Conservation (phyloP, 805 yeast species). For the Yarrowia sp. region DNA sequence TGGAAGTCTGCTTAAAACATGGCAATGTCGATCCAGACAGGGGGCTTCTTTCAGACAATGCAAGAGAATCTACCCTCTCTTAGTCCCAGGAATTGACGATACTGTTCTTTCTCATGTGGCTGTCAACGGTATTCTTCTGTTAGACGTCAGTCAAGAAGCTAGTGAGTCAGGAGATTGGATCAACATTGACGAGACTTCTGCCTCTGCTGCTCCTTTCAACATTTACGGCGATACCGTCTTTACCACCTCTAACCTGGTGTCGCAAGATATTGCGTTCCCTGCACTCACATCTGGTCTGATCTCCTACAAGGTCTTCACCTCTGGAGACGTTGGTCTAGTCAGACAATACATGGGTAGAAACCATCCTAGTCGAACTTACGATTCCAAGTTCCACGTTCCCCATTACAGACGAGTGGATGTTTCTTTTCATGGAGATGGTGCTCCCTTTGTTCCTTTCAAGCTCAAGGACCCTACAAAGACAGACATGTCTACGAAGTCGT, state of each 20-base stretch:
- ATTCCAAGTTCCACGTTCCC: constrained; percentile 76
- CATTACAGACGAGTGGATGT: constrained; percentile 74
- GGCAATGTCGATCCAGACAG: constrained; percentile 27
- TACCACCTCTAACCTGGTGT: constrained; percentile 4
- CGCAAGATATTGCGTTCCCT: constrained; percentile 24
- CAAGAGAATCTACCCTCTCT: constrained; percentile 7
- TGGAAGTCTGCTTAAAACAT: constrained; percentile 15
- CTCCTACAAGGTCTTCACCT: constrained; percentile 11
- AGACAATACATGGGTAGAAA: constrained; percentile 26
- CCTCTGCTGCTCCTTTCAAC: constrained; percentile 24
- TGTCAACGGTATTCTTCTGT: constrained; percentile 6
- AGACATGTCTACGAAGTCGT: constrained; percentile 1
- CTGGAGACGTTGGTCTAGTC: constrained; percentile 3
- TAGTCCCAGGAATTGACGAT: background rate
- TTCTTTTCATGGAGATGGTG: constrained; percentile 57
- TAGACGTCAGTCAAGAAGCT: background rate
- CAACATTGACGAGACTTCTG: constrained; percentile 13
- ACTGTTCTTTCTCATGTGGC: constrained; percentile 16
- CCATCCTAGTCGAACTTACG: constrained; percentile 59
- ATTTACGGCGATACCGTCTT: background rate
- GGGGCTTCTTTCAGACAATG: constrained; percentile 28
- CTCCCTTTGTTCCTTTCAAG: constrained; percentile 21
- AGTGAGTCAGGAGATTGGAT: constrained; percentile 11
- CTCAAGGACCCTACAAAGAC: constrained; percentile 36
- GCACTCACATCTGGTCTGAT: constrained; percentile 25